Conservation (phyloP, 805 yeast species). For the Teunomyces aglyptinius region DNA sequence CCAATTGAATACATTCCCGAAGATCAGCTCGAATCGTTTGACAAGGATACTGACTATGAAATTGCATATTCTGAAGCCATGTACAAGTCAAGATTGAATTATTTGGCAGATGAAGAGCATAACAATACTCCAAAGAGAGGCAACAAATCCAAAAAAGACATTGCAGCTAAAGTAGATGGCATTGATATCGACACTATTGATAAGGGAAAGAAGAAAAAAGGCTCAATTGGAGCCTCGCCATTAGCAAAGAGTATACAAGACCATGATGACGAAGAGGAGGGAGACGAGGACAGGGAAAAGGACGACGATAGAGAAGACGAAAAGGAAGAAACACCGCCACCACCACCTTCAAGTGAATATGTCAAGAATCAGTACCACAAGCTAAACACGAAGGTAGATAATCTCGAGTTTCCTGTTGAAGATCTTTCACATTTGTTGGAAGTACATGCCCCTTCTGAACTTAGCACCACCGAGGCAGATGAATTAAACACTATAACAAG, state of each 20-base stretch:
- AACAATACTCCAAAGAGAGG: slow-evolving; percentile 32
- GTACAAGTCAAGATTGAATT: slow-evolving; percentile 42
- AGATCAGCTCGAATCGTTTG: slow-evolving; percentile 29
- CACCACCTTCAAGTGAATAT: slow-evolving; percentile 2
- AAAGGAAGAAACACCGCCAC: slow-evolving; percentile 5
- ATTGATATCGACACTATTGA: background rate
- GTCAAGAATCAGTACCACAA: slow-evolving; percentile 1
- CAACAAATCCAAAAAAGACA: slow-evolving; percentile 26
- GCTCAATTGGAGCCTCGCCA: background rate
- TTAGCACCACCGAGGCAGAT: slow-evolving; percentile 13
- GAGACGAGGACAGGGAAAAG: slow-evolving; percentile 6
- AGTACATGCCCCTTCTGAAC: slow-evolving; percentile 8
- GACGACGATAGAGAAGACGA: slow-evolving; percentile 10
- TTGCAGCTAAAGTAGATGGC: slow-evolving; percentile 5
- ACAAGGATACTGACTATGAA: slow-evolving; percentile 49
- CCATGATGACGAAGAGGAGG: slow-evolving; percentile 1
- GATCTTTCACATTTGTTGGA: slow-evolving; percentile 15
- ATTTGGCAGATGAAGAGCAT: slow-evolving; percentile 40
- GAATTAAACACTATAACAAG: slow-evolving; percentile 19
- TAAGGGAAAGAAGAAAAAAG: background rate
- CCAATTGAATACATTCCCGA: slow-evolving; percentile 27
- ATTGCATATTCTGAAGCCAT: slow-evolving; percentile 47
- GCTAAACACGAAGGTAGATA: slow-evolving; percentile 2
- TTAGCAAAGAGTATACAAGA: background rate
- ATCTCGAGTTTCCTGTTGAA: slow-evolving; percentile 22